phyloP scores from a whole-genome alignment of 2,329 filamentous ascomycete species.

The Cordyceps fumosorosea region DNA sequence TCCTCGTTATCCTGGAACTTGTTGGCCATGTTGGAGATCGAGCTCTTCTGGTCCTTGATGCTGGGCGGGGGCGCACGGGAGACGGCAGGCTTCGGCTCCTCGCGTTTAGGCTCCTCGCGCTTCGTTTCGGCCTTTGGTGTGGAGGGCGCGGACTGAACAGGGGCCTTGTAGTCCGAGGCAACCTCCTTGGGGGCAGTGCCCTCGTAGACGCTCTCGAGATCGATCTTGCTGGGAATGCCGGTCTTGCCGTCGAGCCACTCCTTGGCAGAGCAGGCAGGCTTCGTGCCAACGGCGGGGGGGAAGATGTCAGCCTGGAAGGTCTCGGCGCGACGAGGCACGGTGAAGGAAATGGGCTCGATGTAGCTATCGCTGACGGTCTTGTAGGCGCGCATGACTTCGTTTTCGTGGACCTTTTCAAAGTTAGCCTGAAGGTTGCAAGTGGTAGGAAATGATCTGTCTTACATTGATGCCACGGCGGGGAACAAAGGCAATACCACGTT shows the following conservation, averaged over 20 bases:
- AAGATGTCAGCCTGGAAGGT: slow-evolving; percentile 97
- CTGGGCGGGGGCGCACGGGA: slow-evolving; percentile 52
- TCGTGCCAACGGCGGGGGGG: slow-evolving; percentile 73
- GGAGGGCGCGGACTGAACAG: slow-evolving; percentile 36
- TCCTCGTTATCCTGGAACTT: slow-evolving; percentile 73
- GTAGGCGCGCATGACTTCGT: slow-evolving; percentile 91
- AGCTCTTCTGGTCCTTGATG: slow-evolving; percentile 78
- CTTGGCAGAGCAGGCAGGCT: slow-evolving; percentile 68
- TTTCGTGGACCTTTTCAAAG: slow-evolving; percentile 69
- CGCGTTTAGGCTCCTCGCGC: slow-evolving; percentile 38
- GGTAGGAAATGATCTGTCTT: slow-evolving; percentile 23
- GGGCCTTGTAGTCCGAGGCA: slow-evolving; percentile 58
- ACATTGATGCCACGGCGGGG: slow-evolving; percentile 92
- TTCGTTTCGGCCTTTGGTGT: slow-evolving; percentile 34
- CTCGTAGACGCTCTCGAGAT: slow-evolving; percentile 86
- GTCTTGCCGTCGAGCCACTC: slow-evolving; percentile 89
- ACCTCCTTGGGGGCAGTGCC: slow-evolving; percentile 75
- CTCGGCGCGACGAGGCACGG: slow-evolving; percentile 86
- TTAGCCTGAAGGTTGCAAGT: neutral
- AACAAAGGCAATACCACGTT: slow-evolving; percentile 89
- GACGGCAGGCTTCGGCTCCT: slow-evolving; percentile 46
- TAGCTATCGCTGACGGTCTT: slow-evolving; percentile 95
- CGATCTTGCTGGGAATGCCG: slow-evolving; percentile 81
- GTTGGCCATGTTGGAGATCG: slow-evolving; percentile 76
- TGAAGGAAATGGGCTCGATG: slow-evolving; percentile 96